Conservation (phyloP, 2,329 filamentous ascomycete species). For the Cytospora piceae region DNA sequence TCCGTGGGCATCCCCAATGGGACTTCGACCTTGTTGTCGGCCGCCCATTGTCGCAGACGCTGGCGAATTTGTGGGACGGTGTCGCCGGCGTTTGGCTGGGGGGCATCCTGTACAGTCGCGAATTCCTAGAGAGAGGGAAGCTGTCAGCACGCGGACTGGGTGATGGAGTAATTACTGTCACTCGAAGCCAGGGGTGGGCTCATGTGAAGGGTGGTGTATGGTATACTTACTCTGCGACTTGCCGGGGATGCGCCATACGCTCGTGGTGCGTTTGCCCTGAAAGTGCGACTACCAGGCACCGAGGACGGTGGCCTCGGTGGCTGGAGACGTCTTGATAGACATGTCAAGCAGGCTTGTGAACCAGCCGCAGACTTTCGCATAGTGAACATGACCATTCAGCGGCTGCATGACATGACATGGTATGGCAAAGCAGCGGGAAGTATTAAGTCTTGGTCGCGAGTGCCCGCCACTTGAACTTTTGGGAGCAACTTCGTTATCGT, state of each 20-base stretch:
- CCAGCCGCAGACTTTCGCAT: constrained; percentile 36
- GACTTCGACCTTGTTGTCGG: constrained; percentile 39
- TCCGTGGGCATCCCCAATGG: constrained; percentile 37
- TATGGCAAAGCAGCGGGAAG: background rate
- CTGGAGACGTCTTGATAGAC: constrained; percentile 28
- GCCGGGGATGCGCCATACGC: constrained; percentile 5
- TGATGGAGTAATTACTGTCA: background rate
- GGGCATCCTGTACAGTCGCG: constrained; percentile 21
- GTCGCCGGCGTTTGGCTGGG: background rate
- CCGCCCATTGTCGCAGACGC: constrained; percentile 47
- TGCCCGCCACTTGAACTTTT: background rate
- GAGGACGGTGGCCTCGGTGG: constrained; percentile 5
- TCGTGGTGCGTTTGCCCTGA: constrained; percentile 9
- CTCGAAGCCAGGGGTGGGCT: background rate
- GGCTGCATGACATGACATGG: background rate
- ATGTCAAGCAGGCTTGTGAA: constrained; percentile 43
- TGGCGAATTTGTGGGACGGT: constrained; percentile 41
- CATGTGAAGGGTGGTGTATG: constrained; percentile 2
- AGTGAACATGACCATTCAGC: constrained; percentile 33
- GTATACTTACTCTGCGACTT: constrained; percentile 17
- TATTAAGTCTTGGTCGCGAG: background rate
- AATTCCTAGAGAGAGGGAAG: constrained; percentile 4
- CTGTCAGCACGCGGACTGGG: background rate
- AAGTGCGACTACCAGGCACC: constrained; percentile 5
- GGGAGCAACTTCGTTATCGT: background rate